These are phyloP conservation scores for Singerocomus inundabilis DNA, from an alignment of 1,284 basidiomycete species.

Conservation along the genomic window DNA sequence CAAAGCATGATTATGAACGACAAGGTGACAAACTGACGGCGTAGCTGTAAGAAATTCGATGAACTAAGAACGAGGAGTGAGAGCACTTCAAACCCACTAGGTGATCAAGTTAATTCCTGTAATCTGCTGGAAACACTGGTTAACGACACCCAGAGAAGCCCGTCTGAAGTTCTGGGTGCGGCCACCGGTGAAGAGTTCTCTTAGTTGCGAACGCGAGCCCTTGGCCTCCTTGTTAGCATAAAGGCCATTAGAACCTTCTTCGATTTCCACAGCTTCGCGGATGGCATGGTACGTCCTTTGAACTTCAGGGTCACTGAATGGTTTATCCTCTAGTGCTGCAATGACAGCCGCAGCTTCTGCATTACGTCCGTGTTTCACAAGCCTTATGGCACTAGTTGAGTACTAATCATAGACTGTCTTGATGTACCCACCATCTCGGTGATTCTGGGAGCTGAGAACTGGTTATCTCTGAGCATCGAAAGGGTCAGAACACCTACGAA, in stretches of 20 bases:
- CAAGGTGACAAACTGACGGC: constrained; percentile 32
- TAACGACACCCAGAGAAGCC: constrained; percentile 54
- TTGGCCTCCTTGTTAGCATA: constrained; percentile 9
- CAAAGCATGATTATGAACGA: neutral
- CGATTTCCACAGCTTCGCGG: constrained; percentile 47
- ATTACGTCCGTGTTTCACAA: constrained; percentile 58
- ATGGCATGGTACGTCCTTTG: constrained; percentile 56
- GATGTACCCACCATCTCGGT: constrained; percentile 52
- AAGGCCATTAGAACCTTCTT: constrained; percentile 24
- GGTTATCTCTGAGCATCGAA: neutral
- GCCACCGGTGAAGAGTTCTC: constrained; percentile 58
- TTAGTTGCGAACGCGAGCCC: constrained; percentile 18
- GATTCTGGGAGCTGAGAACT: constrained; percentile 59
- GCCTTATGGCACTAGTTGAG: constrained; percentile 31
- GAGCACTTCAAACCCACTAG: constrained; percentile 41
- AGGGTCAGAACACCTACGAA: constrained; percentile 42
- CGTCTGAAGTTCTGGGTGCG: constrained; percentile 66
- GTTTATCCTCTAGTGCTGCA: constrained; percentile 58
- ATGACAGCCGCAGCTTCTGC: constrained; percentile 66
- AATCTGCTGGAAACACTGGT: constrained; percentile 73
- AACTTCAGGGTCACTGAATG: constrained; percentile 50
- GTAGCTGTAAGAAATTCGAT: constrained; percentile 19
- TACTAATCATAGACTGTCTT: neutral
- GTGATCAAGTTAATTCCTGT: constrained; percentile 61
- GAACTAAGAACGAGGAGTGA: neutral